Conservation (phyloP, 805 yeast genomes). For the Scheffersomyces ergatensis region DNA sequence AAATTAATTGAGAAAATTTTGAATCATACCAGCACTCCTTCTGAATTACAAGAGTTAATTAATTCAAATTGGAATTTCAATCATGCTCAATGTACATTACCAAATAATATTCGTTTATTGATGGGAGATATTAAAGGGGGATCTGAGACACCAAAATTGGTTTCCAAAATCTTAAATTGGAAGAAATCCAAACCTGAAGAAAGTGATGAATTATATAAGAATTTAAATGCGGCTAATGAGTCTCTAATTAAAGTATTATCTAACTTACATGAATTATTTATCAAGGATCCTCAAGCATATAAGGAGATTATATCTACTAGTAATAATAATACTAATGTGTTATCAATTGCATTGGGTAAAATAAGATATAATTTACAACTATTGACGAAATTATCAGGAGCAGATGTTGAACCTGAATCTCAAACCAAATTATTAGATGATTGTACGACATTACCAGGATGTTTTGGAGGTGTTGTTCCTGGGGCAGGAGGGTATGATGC, state of each 20-base stretch:
- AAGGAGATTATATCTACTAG: background rate
- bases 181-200: slow-evolving; percentile 47
- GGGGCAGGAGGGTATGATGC: slow-evolving; percentile 99
- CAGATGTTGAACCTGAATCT: slow-evolving; percentile 80
- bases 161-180: slow-evolving; percentile 75
- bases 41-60: slow-evolving; percentile 30
- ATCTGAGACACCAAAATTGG: slow-evolving; percentile 91
- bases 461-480: slow-evolving; percentile 94
- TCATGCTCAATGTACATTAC: slow-evolving; percentile 58
- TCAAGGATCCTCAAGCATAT: slow-evolving; percentile 36
- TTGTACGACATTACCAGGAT: slow-evolving; percentile 56
- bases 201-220: slow-evolving; percentile 51
- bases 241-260: slow-evolving; percentile 49
- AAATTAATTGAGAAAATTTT: slow-evolving; percentile 39
- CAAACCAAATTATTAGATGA: slow-evolving; percentile 71
- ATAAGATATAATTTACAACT: slow-evolving; percentile 59
- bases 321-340: background rate
- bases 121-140: slow-evolving; percentile 96
- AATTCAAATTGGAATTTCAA: slow-evolving; percentile 61
- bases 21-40: slow-evolving; percentile 11
- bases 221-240: slow-evolving; percentile 59
- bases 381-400: slow-evolving; percentile 67
- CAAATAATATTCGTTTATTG: slow-evolving; percentile 62
- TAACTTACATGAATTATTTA: slow-evolving; percentile 32
- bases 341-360: slow-evolving; percentile 29